A percentile compares a stretch with the other conserved stretches of the same genome.
Evolutionary conservation across 2,329 filamentous ascomycete genomes (phyloP).

Genomic region (Dactylellina parvicollis): DNA sequence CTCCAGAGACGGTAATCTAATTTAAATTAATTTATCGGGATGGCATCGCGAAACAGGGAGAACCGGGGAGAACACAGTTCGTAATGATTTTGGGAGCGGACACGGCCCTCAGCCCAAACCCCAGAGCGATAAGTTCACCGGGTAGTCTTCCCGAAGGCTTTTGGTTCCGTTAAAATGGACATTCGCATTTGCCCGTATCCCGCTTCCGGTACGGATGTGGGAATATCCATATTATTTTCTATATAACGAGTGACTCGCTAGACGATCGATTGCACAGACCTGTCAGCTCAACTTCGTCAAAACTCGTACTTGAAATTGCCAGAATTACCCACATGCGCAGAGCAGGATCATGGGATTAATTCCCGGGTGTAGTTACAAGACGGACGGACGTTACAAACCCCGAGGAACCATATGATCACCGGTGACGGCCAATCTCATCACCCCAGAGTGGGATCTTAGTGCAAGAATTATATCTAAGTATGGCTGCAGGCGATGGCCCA

Average conservation of each 20-base stretch:
- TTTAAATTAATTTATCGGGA: slow-evolving; percentile 54
- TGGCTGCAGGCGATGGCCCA: slow-evolving; percentile 13
- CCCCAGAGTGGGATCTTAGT: slow-evolving; percentile 45
- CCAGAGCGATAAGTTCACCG: slow-evolving; percentile 13
- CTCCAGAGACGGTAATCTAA: slow-evolving; percentile 31
- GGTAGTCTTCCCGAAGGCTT: slow-evolving; percentile 41
- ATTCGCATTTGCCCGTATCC: slow-evolving; percentile 32
- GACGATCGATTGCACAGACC: slow-evolving; percentile 34
- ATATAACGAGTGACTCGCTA: slow-evolving; percentile 10
- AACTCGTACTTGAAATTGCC: slow-evolving; percentile 40
- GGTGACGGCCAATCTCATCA: slow-evolving; percentile 13
- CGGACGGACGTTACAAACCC: background rate
- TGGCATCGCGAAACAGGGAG: slow-evolving; percentile 46
- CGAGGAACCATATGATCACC: slow-evolving; percentile 20
- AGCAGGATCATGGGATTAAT: background rate
- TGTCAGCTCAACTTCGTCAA: slow-evolving; percentile 30
- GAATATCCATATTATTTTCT: slow-evolving; percentile 23
- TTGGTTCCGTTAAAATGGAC: slow-evolving; percentile 2
- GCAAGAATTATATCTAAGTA: slow-evolving; percentile 18
- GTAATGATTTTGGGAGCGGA: background rate
- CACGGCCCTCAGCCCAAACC: slow-evolving; percentile 13
- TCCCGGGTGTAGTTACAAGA: background rate
- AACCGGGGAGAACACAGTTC: slow-evolving; percentile 15
- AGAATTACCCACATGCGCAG: slow-evolving; percentile 8
- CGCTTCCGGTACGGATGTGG: slow-evolving; percentile 9